Evolutionary conservation across 305 asterid genomes (phyloP), one percentile per base, ranked within the genome.

Genomic region (Solanum hybrid): DNA sequence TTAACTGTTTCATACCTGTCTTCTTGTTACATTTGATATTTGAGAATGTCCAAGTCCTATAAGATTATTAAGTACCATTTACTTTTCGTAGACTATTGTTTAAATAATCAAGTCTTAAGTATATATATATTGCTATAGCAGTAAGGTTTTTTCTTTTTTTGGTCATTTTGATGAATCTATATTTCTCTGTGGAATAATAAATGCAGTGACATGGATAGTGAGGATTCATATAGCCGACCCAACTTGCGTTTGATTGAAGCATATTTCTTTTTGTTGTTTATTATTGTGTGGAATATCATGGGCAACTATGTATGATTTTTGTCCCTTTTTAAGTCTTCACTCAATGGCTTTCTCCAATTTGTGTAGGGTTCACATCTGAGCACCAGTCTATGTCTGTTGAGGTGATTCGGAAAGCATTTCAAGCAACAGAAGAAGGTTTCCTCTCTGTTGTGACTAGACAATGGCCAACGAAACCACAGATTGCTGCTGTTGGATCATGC

Each of bases 401-500:
- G 92, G 99, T 94, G 71, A 97, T 97, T 42, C 95, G 93, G 72
- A 97, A 95, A 93, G 98, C 99, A 5, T 94, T 96, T 91, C 94
- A 97, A 94, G 98, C 99, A 79, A 97, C 99, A 3, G 98, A 97
- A 92, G 98, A 97, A 76, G 98, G 97, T 13, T 97, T 97, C 91
- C 79, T 95, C 81, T 94, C 98, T 66, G 88, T 96, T 90, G 99
- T 96, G 17, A 91, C 95, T 89, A 93, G 94, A 87, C 95, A 96
- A 79, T 97, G 98, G 98, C 95, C 96, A 46, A 92, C 91, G 92
- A 92, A 91, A 79, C 99, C 99, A 73, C 98, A 95, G 91, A 94
- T 97, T 90, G 98, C 98, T 8, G 98, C 99, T 11, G 99, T 97
- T 88, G 99, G 99, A 87, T 96, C 99, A 38, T 97, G 99, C 91